Evolutionary conservation across 2,329 filamentous ascomycete species (phyloP), one percentile per base, ranked within the genome.

Genomic region (Nemania sp.): DNA sequence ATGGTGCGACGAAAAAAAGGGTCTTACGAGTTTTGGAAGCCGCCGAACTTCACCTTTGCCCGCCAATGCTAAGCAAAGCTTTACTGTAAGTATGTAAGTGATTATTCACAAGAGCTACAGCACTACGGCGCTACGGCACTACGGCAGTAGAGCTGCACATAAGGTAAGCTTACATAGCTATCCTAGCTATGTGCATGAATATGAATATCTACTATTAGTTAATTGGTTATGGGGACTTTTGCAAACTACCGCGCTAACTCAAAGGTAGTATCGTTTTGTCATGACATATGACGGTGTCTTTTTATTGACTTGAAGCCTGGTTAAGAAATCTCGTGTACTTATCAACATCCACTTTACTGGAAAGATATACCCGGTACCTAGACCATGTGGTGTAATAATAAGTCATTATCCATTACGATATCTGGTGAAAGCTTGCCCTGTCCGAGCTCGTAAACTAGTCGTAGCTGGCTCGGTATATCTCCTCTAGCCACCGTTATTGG

Each of bases 11-110:
- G 27, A 49, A 22, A n/a, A n/a, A n/a, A n/a, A 49, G 24, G 15
- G 45, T 53, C 64, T 61, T 62, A 62, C 64, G 64, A 66, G 52
- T 56, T 51, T 57, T 38, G 41, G 27, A 32, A 24, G 38, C 10
- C 24, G 47, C 47, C 47, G 24, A 20, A 20, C 24, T n/a, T 51
- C 24, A 51, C 13, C 3, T 45, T 45, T 51, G 24, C 20, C 47
- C 47, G 47, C 47, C 47, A 24, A 27, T 45, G 20, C 41, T n/a
- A 45, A 43, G 38, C 18, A 8, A 20, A n/a, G 32, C 32, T 2
- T 45, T 8, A 32, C 8, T 45, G 35, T 3, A 41, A 8, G 41
- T 45, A 45, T 5, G 5, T 32, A 32, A 32, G 5, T 32, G 8
- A n/a, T n/a, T 45, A 45, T n/a, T n/a, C 18, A 45, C 41, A 43